Evolutionary conservation across 306 rosid genomes (phyloP).

Genomic region (Castanea sativa): DNA sequence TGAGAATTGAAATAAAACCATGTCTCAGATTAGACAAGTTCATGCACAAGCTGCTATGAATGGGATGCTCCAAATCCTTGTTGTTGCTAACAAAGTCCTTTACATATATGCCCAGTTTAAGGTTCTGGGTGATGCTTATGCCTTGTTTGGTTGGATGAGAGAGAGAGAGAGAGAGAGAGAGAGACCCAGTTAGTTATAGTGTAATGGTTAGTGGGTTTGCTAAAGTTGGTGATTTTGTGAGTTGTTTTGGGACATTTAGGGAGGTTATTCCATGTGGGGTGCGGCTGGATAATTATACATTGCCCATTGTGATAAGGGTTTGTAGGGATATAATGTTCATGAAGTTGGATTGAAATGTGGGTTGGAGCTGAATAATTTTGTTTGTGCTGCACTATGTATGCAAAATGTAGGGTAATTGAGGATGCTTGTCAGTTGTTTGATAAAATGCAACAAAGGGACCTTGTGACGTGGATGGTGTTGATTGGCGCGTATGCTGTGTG

Average conservation of each 20-base stretch:
- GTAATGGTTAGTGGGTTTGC: conserved; percentile 69
- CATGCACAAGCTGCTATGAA: conserved; percentile 43
- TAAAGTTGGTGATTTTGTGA: conserved; percentile 45
- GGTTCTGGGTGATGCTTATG: conserved; percentile 42
- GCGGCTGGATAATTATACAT: conserved; percentile 52
- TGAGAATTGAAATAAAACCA: conserved; percentile 11
- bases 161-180: conserved; percentile 26
- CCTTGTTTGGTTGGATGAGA: conserved; percentile 50
- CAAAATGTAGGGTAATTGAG: conserved; percentile 45
- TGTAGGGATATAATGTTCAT: conserved; percentile 58
- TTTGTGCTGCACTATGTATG: conserved; percentile 71
- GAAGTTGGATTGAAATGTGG: conserved; percentile 49
- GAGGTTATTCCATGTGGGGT: conserved; percentile 44
- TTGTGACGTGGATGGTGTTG: conserved; percentile 76
- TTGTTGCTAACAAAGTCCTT: conserved; percentile 70
- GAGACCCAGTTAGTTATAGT: conserved; percentile 60
- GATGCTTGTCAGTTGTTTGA: conserved; percentile 57
- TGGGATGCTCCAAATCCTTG: conserved; percentile 46
- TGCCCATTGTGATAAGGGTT: conserved; percentile 61
- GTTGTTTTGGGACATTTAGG: conserved; percentile 56
- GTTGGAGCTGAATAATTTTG: conserved; percentile 46
- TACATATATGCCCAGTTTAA: conserved; percentile 43
- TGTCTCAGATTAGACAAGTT: conserved; percentile 53
- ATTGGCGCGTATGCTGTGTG: conserved; percentile 57
- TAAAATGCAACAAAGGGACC: conserved; percentile 54